A percentile compares a stretch with the other conserved stretches of the same genome.
Conservation (phyloP, 2,329 filamentous ascomycete species). For the Beauveria sp. region DNA sequence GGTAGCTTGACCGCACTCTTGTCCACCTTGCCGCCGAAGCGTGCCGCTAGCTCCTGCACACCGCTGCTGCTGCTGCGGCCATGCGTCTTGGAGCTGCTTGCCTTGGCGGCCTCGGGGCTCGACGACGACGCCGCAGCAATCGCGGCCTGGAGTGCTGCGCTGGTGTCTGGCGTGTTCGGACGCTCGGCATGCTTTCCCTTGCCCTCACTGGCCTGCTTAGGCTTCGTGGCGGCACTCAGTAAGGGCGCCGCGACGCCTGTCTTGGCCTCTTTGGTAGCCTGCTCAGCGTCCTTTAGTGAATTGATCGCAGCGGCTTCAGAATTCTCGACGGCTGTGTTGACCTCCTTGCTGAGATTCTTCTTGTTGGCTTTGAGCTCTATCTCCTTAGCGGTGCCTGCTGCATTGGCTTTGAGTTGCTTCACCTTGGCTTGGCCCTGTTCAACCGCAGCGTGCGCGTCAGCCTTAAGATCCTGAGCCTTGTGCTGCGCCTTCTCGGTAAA, state of each 20-base stretch:
- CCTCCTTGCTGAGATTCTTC: neutral
- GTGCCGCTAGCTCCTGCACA: slow-evolving; percentile 1
- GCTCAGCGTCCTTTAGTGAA: neutral
- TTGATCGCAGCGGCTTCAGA: neutral
- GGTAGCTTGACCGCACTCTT: neutral
- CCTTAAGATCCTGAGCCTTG: neutral
- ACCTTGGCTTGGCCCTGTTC: neutral
- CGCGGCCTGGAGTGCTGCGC: slow-evolving; percentile 4
- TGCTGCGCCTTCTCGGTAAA: neutral
- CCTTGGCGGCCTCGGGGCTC: neutral
- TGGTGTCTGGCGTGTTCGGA: neutral
- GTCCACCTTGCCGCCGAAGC: neutral
- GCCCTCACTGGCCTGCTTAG: neutral
- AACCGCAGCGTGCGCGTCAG: neutral
- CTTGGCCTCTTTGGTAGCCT: neutral
- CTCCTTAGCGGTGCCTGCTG: neutral
- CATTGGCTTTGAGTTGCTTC: neutral
- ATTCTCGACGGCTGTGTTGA: neutral
- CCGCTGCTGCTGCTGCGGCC: neutral
- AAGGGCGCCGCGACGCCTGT: neutral
- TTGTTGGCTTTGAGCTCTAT: neutral
- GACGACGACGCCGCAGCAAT: neutral
- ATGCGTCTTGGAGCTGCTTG: neutral
- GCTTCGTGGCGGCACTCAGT: neutral
- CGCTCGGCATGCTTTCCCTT: neutral